phyloP scores from a whole-genome alignment of 2,329 filamentous ascomycete genomes.

The Pseudogymnoascus sp. region DNA sequence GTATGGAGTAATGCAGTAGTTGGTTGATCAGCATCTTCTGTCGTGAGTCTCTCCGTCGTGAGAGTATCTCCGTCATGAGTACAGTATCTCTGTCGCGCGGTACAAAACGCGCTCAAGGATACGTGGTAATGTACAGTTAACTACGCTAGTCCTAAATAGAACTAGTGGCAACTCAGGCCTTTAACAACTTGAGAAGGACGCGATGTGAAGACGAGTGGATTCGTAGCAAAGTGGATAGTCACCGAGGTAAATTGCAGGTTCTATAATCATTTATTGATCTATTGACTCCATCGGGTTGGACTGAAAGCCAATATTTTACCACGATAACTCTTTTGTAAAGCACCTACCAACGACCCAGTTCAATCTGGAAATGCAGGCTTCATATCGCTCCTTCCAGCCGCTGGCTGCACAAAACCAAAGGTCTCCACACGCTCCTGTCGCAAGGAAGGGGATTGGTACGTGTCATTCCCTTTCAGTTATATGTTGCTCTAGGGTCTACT shows the following conservation, averaged over 20 bases:
- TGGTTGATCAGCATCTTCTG: not conserved
- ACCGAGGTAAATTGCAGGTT: conserved; percentile 6
- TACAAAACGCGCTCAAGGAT: not conserved
- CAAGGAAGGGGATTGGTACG: conserved; percentile 31
- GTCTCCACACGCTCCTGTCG: conserved; percentile 25
- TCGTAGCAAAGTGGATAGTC: conserved; percentile 1
- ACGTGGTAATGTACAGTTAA: not conserved
- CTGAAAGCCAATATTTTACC: not conserved
- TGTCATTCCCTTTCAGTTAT: conserved; percentile 16
- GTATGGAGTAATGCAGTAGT: not conserved
- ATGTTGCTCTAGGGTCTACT: conserved; percentile 9
- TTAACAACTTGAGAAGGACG: not conserved
- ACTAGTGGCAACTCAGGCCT: not conserved
- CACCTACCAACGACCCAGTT: not conserved
- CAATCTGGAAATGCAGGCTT: conserved; percentile 24
- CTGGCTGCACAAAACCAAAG: conserved; percentile 18
- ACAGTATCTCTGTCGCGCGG: not conserved
- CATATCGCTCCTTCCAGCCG: conserved; percentile 24
- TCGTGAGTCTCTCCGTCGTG: not conserved
- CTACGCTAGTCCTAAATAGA: not conserved
- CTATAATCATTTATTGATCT: not conserved
- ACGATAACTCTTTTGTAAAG: not conserved
- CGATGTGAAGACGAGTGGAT: conserved; percentile 8
- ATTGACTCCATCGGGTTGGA: not conserved
- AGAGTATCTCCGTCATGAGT: not conserved